A percentile compares a stretch with the other conserved stretches of the same genome.
Conservation (phyloP, 2,329 filamentous ascomycete species). For the Simplicillium aogashimaense region DNA sequence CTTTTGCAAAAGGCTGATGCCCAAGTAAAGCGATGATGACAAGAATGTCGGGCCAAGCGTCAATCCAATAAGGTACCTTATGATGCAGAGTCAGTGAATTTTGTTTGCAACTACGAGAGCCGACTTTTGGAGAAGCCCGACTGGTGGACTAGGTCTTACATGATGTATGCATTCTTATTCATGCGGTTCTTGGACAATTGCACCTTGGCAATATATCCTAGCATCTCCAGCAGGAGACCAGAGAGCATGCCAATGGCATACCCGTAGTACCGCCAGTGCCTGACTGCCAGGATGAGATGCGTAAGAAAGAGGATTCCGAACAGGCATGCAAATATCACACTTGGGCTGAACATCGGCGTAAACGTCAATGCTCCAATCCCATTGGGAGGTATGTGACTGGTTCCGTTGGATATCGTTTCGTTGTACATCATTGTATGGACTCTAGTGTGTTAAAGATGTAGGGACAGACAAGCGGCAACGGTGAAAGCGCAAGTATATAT, state of each 20-base stretch:
- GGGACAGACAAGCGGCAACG: no score
- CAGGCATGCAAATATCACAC: slow-evolving; percentile 4
- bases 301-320: slow-evolving; percentile 2
- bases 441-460: no score
- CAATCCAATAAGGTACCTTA: slow-evolving; percentile 12
- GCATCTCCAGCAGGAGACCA: slow-evolving; percentile 9
- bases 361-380: slow-evolving; percentile 8
- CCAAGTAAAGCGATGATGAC: slow-evolving; percentile 10
- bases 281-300: slow-evolving; percentile 2
- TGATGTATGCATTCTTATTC: slow-evolving; percentile 12
- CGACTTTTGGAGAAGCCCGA: no score
- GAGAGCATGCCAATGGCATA: slow-evolving; percentile 12
- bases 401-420: no score
- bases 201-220: slow-evolving; percentile 11
- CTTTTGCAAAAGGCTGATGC: slow-evolving; percentile 9
- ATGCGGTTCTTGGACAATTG: slow-evolving; percentile 7
- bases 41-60: slow-evolving; percentile 11
- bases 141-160: slow-evolving; percentile 2
- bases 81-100: background rate
- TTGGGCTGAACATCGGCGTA: slow-evolving; percentile 7
- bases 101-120: no score
- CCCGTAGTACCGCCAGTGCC: slow-evolving; percentile 9
- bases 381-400: slow-evolving; percentile 2
- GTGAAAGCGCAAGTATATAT: no score
- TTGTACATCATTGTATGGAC: no score